Conservation (phyloP, 1,139 yeast species). For the Nakaseomyces delphensis region DNA sequence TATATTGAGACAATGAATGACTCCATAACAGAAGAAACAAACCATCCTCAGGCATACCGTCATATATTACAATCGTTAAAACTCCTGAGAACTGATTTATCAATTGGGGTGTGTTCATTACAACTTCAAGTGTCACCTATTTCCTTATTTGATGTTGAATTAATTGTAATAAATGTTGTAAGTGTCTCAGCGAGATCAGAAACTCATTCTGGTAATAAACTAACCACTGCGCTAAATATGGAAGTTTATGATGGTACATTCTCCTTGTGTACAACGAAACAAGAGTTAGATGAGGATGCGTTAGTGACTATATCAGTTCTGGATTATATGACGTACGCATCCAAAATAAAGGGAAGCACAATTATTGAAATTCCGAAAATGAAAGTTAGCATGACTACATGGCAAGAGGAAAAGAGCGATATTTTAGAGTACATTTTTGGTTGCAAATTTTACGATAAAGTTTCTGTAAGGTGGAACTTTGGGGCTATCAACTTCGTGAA, state of each 20-base stretch:
- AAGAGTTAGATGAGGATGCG: constrained; percentile 40
- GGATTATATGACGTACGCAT: constrained; percentile 49
- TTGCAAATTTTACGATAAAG: constrained; percentile 78
- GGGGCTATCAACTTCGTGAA: constrained; percentile 87
- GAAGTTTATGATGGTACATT: constrained; percentile 55
- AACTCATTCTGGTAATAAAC: constrained; percentile 38
- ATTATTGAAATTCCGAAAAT: constrained; percentile 75
- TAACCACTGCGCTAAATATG: constrained; percentile 41
- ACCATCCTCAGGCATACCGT: constrained; percentile 14
- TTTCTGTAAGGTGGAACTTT: constrained; percentile 86
- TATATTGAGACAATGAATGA: constrained; percentile 54
- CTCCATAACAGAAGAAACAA: constrained; percentile 22
- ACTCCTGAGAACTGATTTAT: constrained; percentile 47
- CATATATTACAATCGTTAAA: constrained; percentile 24
- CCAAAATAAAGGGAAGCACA: constrained; percentile 64
- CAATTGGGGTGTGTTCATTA: constrained; percentile 48
- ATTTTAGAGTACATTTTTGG: constrained; percentile 56
- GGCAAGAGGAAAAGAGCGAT: constrained; percentile 44
- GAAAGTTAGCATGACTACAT: constrained; percentile 64
- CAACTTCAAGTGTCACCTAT: constrained; percentile 68
- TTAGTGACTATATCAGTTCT: constrained; percentile 41
- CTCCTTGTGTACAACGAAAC: constrained; percentile 50
- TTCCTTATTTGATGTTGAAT: constrained; percentile 65
- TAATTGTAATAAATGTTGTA: constrained; percentile 53
- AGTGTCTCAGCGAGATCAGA: constrained; percentile 53